Conservation (phyloP, 2,329 filamentous ascomycete species). For the Fusarium chuoi region DNA sequence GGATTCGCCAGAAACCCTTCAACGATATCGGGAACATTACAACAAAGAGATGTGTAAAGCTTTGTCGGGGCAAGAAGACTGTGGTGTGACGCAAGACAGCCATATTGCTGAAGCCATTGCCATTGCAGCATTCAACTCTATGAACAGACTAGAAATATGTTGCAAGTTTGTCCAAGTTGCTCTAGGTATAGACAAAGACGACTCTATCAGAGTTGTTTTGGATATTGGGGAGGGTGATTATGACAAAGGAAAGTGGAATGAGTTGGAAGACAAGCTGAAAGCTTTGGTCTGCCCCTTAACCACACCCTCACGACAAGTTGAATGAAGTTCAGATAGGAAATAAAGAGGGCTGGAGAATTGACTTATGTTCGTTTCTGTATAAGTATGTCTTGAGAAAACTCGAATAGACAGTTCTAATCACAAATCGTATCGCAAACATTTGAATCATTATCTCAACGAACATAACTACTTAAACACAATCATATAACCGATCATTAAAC, state of each 20-base stretch:
- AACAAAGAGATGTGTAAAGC: neutral
- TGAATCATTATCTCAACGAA: neutral
- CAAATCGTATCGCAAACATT: neutral
- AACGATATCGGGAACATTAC: neutral
- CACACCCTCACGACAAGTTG: neutral
- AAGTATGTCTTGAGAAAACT: neutral
- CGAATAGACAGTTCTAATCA: neutral
- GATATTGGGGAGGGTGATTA: neutral
- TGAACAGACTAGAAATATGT: neutral
- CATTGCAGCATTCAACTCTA: neutral
- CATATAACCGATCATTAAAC: fast-evolving
- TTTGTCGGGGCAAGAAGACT: neutral
- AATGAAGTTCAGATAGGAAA: neutral
- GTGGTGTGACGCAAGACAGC: neutral
- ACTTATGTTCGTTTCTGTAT: neutral
- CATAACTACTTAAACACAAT: fast-evolving
- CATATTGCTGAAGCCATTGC: neutral
- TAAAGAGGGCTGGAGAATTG: neutral
- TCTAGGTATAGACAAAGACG: neutral
- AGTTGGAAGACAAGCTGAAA: neutral
- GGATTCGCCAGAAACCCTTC: neutral
- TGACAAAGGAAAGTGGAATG: neutral
- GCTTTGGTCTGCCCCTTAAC: fast-evolving
- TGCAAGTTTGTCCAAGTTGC: neutral
- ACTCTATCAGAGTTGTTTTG: neutral